phyloP scores from a whole-genome alignment of 129 eudicot species.

The Tagetes erecta region DNA sequence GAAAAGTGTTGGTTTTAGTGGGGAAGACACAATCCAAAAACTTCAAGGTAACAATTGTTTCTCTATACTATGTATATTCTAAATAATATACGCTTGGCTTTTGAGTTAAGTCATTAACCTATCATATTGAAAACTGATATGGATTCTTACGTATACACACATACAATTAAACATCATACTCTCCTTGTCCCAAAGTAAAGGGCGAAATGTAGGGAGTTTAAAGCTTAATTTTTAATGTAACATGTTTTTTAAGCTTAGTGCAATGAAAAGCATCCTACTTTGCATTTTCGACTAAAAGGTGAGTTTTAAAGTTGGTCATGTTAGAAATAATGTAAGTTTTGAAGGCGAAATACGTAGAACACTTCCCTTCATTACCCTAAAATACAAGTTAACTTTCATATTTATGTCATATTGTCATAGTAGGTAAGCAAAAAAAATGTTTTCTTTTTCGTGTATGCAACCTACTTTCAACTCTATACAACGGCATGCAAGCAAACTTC shows the following conservation, averaged over 20 bases:
- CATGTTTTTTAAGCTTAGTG: background rate
- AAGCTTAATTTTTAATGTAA: background rate
- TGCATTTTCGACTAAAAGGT: background rate
- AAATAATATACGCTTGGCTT: background rate
- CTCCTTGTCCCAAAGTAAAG: background rate
- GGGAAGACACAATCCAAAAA: constrained; percentile 50
- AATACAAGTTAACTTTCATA: background rate
- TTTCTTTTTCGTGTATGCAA: background rate
- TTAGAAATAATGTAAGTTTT: background rate
- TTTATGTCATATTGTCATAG: background rate
- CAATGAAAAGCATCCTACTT: background rate
- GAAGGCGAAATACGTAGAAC: background rate
- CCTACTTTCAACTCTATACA: background rate
- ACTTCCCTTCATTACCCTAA: background rate
- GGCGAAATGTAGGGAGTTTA: background rate
- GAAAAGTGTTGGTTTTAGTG: constrained; percentile 26
- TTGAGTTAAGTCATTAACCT: background rate
- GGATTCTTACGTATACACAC: background rate
- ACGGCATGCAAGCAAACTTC: background rate
- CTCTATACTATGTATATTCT: background rate
- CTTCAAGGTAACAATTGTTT: constrained; percentile 47
- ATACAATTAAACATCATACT: background rate
- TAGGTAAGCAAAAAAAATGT: background rate
- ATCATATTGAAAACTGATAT: background rate
- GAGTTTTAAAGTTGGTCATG: background rate